A percentile compares a stretch with the other conserved stretches of the same genome.
Evolutionary conservation across 1,139 yeast species (phyloP).

Genomic region (Sugiyamaella japonica): DNA sequence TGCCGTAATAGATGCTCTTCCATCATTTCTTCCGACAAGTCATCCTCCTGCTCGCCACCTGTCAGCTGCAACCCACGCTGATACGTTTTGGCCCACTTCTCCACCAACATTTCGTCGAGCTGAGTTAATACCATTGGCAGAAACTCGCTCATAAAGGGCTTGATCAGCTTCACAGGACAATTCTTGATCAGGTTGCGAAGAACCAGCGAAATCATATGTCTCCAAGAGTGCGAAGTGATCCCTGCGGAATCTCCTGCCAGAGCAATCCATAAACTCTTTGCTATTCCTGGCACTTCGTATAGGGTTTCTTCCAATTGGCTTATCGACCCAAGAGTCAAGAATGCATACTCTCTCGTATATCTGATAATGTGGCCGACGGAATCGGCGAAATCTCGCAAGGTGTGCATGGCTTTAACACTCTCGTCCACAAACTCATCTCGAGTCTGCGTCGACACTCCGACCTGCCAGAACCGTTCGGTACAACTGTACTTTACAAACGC

Average conservation of each 20-base stretch:
- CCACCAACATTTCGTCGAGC: conserved; percentile 66
- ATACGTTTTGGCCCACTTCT: conserved; percentile 74
- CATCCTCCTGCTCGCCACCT: conserved; percentile 57
- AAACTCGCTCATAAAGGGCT: conserved; percentile 70
- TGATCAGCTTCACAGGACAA: conserved; percentile 74
- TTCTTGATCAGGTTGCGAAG: conserved; percentile 82
- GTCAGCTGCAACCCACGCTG: conserved; percentile 67
- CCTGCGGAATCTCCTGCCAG: conserved; percentile 85
- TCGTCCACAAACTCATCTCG: conserved; percentile 95
- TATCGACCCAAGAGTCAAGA: conserved; percentile 83
- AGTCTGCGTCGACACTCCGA: conserved; percentile 92
- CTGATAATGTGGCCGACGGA: conserved; percentile 96
- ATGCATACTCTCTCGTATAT: conserved; percentile 94
- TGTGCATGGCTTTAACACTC: conserved; percentile 88
- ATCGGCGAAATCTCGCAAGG: conserved; percentile 94
- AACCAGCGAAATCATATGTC: conserved; percentile 89
- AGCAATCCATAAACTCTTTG: conserved; percentile 75
- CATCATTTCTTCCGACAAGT: conserved; percentile 96
- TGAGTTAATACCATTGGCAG: conserved; percentile 74
- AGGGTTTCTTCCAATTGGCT: conserved; percentile 87
- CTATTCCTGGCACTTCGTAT: conserved; percentile 82
- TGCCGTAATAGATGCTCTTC: conserved; percentile 94
- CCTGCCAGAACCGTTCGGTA: conserved; percentile 96
- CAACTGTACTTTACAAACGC: conserved; percentile 86
- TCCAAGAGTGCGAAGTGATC: conserved; percentile 93